Evolutionary conservation across 345 rosid genomes (phyloP).

Genomic region (Eucalyptus caleyi): DNA sequence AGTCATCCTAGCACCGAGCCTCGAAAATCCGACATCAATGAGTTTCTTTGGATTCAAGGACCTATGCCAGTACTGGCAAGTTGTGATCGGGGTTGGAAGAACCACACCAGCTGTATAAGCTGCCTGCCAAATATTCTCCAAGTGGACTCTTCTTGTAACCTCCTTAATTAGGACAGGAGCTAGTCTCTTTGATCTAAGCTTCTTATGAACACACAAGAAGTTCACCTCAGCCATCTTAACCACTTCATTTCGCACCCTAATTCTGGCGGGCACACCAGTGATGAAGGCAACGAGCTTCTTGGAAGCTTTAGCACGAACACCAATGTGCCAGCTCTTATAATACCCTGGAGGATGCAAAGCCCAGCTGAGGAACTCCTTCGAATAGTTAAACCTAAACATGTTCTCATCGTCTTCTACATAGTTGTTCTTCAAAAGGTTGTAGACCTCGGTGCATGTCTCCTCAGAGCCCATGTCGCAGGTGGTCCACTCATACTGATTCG

Average conservation of each 20-base stretch:
- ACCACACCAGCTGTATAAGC: slow-evolving; percentile 91
- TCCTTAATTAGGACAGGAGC: slow-evolving; percentile 99
- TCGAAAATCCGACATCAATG: slow-evolving; percentile 89
- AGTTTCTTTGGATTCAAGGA: slow-evolving; percentile 95
- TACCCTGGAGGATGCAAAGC: slow-evolving; percentile 83
- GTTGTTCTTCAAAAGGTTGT: slow-evolving; percentile 69
- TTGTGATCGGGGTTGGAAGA: slow-evolving; percentile 84
- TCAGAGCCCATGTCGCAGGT: slow-evolving; percentile 79
- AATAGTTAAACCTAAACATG: slow-evolving; percentile 94
- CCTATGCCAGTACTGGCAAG: slow-evolving; percentile 96
- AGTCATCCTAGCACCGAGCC: slow-evolving; percentile 90
- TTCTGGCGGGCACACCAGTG: slow-evolving; percentile 82
- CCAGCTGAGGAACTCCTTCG: slow-evolving; percentile 92
- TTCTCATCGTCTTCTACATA: slow-evolving; percentile 95
- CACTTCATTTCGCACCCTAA: slow-evolving; percentile 62
- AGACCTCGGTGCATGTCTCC: slow-evolving; percentile 68
- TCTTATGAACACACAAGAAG: slow-evolving; percentile 92
- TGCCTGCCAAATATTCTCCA: slow-evolving; percentile 96
- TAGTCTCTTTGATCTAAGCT: slow-evolving; percentile 87
- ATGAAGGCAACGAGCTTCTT: slow-evolving; percentile 88
- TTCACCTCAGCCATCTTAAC: slow-evolving; percentile 93
- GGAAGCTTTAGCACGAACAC: slow-evolving; percentile 74
- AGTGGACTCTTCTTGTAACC: slow-evolving; percentile 82
- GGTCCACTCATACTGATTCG: slow-evolving; percentile 67
- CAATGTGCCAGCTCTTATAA: slow-evolving; percentile 80